Base-by-base conservation (phyloP, 1,284 basidiomycete genomes). In the Kwoniella shivajii region DNA sequence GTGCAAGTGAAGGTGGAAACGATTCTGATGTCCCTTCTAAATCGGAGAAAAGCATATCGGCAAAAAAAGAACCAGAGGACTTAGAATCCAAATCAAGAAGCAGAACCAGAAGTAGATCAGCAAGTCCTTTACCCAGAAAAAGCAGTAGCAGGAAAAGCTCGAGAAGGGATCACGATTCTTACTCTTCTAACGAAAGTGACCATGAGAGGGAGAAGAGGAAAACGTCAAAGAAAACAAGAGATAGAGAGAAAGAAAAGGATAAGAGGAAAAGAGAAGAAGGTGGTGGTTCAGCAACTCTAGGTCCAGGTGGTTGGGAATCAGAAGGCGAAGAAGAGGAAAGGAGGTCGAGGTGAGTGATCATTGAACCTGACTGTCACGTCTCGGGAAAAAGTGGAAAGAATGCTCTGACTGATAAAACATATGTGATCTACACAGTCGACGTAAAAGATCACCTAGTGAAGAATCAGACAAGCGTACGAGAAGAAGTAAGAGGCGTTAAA, bases 231-330 rank as follows among this genome's bases (percentile, higher is more conserved):
- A 42, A 30, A 20, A 48, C 53, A 27, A 57, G 51, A 38, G 33
- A 38, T 18, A 50, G 31, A 33, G 42, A 51, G 14, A 59, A 55
- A 56, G 61, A 54, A 36, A 51, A 43, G 61, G 51, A 50, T 41
- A 58, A 59, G 39, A 30, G 48, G 24, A 50, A 50, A 14, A 31
- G 56, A 44, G 54, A 56, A 34, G 63, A 68, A 48, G 61, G 59
- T 55, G 59, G 62, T 26, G 46, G 50, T 47, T 39, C 37, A 9
- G 57, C 45, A 6, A 61, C 53, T 2, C 42, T 65, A 26, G 69
- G 63, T 14, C 68, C 65, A 5, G 67, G 64, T 24, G 67, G 67
- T 20, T 72, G 69, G 70, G 67, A 69, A 42, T 56, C 50, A 45
- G 57, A 64, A 41, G 60, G 61, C 18, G 72, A 65, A 49, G 67